Evolutionary conservation across 495 filamentous ascomycete genomes (phyloP).

Genomic region (Staphylotrichum longicolle): DNA sequence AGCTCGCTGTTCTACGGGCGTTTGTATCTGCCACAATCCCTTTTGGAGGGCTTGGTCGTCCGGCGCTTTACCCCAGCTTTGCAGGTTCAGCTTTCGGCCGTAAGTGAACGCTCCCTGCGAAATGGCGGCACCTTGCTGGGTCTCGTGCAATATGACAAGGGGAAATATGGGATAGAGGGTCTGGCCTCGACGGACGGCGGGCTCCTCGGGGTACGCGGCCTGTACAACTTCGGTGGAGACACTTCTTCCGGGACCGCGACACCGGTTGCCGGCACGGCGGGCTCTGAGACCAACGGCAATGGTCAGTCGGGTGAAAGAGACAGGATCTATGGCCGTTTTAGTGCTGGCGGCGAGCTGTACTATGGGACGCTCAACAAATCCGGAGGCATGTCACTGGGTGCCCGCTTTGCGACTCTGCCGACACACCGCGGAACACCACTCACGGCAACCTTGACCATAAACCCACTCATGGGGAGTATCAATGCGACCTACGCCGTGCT

Average conservation of each 20-base stretch:
- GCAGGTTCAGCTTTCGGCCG: slow-evolving; percentile 77
- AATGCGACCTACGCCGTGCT: slow-evolving; percentile 86
- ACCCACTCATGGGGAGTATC: slow-evolving; percentile 88
- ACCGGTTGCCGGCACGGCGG: slow-evolving; percentile 20
- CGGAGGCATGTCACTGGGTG: slow-evolving; percentile 71
- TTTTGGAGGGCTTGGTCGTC: slow-evolving; percentile 83
- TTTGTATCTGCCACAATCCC: slow-evolving; percentile 79
- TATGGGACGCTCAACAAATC: slow-evolving; percentile 91
- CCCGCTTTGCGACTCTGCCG: slow-evolving; percentile 90
- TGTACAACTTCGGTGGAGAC: slow-evolving; percentile 93
- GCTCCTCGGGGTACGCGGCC: slow-evolving; percentile 77
- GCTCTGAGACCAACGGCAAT: slow-evolving; percentile 23
- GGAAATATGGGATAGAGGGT: slow-evolving; percentile 86
- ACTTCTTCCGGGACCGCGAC: slow-evolving; percentile 47
- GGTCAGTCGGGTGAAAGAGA: slow-evolving; percentile 39
- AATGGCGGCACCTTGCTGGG: slow-evolving; percentile 76
- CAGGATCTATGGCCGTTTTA: slow-evolving; percentile 63
- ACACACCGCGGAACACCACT: slow-evolving; percentile 79
- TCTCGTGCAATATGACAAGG: slow-evolving; percentile 80
- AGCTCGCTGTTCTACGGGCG: slow-evolving; percentile 79
- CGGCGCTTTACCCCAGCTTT: slow-evolving; percentile 74
- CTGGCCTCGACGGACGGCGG: slow-evolving; percentile 90
- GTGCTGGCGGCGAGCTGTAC: slow-evolving; percentile 88
- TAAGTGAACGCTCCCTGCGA: slow-evolving; percentile 70
- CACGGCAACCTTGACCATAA: slow-evolving; percentile 86